Evolutionary conservation across 495 filamentous ascomycete genomes (phyloP).

Genomic region (Penicillium alfredii): DNA sequence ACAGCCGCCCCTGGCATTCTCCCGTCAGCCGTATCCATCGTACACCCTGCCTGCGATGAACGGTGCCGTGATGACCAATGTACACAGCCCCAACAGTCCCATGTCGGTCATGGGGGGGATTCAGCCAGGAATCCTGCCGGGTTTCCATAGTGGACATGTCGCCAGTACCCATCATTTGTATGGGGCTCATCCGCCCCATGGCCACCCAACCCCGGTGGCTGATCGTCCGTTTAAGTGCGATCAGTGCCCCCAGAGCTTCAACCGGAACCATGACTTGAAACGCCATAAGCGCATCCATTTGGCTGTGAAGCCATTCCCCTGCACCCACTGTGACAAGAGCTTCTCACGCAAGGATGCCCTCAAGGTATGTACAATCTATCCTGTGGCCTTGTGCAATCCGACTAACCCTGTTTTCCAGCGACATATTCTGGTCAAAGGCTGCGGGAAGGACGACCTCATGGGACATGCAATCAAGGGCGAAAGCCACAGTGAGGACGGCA

Average conservation of each 20-base stretch:
- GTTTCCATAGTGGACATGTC: conserved; percentile 53
- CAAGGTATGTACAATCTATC: conserved; percentile 58
- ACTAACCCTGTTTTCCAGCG: conserved; percentile 49
- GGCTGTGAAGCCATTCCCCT: conserved; percentile 93
- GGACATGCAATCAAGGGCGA: conserved; percentile 20
- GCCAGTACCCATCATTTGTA: conserved; percentile 53
- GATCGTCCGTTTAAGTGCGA: conserved; percentile 96
- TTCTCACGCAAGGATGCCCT: conserved; percentile 95
- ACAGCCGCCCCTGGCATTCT: conserved; percentile 42
- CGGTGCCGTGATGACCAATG: conserved; percentile 72
- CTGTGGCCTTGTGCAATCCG: conserved; percentile 3
- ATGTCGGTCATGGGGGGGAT: conserved; percentile 64
- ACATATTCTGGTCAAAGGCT: conserved; percentile 91
- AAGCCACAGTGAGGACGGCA: conserved; percentile 22
- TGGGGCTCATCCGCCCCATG: conserved; percentile 41
- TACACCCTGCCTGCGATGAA: conserved; percentile 55
- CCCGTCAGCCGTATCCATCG: conserved; percentile 47
- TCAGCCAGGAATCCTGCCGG: conserved; percentile 41
- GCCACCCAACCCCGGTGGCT: conserved; percentile 44
- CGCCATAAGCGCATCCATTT: conserved; percentile 93
- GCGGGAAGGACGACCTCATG: conserved; percentile 62
- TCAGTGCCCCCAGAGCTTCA: conserved; percentile 87
- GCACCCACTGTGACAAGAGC: conserved; percentile 87
- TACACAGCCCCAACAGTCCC: conserved; percentile 63
- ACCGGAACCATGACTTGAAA: conserved; percentile 94